These are phyloP conservation scores for Lagenaria siceraria DNA, from an alignment of 306 rosid genomes.

Conservation along the genomic window DNA sequence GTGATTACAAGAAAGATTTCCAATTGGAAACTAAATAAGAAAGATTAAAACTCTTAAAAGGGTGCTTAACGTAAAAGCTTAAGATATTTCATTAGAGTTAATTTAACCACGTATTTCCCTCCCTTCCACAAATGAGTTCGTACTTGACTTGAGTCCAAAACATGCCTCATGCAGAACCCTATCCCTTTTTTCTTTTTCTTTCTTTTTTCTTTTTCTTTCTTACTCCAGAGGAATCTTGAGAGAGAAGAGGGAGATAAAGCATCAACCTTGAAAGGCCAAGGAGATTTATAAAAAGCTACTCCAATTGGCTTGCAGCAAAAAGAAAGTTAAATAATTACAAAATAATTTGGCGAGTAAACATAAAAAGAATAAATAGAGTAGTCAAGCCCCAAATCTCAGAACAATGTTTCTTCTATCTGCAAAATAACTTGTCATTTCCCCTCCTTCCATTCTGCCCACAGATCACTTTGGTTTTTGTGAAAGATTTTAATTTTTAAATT, in stretches of 20 bases:
- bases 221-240: neutral
- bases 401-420: neutral
- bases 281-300: neutral
- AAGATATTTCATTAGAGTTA: neutral
- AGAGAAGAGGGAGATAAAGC: neutral
- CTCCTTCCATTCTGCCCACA: neutral
- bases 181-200: no score
- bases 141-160: neutral
- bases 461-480: neutral
- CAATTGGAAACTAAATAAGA: no score
- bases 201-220: neutral
- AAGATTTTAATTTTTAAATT: neutral
- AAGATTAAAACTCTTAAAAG: no score
- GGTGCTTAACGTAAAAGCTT: neutral
- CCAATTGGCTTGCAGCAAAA: neutral
- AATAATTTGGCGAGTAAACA: neutral
- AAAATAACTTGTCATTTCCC: neutral
- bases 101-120: neutral
- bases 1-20: no score
- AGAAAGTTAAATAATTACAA: neutral
- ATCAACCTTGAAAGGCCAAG: neutral
- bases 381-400: neutral
- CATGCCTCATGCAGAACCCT: neutral
- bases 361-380: neutral
- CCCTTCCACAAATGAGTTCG: neutral